Base-by-base conservation (phyloP, 2,329 filamentous ascomycete genomes). In the Mycogone perniciosa region DNA sequence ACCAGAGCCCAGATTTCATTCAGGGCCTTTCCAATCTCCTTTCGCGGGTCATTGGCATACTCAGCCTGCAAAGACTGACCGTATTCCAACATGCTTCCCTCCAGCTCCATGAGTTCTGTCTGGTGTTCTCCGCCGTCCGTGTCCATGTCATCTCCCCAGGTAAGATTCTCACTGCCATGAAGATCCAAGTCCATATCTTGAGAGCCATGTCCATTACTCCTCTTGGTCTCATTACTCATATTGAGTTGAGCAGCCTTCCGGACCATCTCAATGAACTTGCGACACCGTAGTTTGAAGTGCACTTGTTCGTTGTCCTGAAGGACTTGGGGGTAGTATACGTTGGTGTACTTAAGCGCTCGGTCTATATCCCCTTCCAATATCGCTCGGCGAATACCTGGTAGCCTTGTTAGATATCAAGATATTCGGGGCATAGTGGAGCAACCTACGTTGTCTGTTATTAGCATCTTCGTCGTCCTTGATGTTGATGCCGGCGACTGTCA, bases 211-310 rank as follows among this genome's bases (percentile, higher is more conserved):
- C 72, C 66, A 55, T 76, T 64, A 65, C 59, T 66, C 56, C 59
- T 68, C 59, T 75, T 77, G 4, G 65, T 59, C 7, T 75, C 72
- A 34, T 71, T 67, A 6, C 70, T 68, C 34, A 76, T 71, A 60
- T 76, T 77, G 13, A 86, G 68, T 58, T 91, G 86, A 2, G 85
- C 83, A 34, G 84, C 84, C 52, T 79, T 80, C 38, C 87, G 81
- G 60, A 95, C 89, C 85, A 99, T 92, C 67, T 99, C 93, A 54
- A 97, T 85, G 66, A 97, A 96, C 64, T 93, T 95, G 54, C 90
- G 84, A 64, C 91, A 96, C 58, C 86, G 82, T 44, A 99, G 74
- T 52, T 85, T 86, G 70, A 99, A 97, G 64, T 91, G 84, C 11
- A 96, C 89, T 48, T 89, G 82, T 49, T 88, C 82, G 62, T 96